Percentiles rank a stretch among this genome's conserved stretches.
Evolutionary conservation across 192 early-diverging fungal species (phyloP).

Genomic region (Coemansia asiatica): DNA sequence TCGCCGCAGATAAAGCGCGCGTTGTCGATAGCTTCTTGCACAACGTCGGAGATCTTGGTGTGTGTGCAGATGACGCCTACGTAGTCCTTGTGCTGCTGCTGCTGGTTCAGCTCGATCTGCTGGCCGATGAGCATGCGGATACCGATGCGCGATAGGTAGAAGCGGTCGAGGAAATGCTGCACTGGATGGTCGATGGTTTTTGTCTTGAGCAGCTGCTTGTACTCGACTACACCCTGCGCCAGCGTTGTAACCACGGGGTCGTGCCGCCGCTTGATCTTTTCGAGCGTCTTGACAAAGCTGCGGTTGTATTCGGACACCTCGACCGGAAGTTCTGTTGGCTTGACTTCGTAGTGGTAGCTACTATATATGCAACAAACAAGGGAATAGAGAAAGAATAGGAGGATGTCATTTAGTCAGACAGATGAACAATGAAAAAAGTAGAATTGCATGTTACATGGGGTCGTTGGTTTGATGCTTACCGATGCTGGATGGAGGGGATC

Average conservation of each 20-base stretch:
- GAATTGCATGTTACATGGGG: too few relatives aligned
- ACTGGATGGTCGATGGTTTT: constrained; percentile 68
- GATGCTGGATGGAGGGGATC: constrained; percentile 54
- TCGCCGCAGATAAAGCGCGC: constrained; percentile 89
- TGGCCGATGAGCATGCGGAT: constrained; percentile 96
- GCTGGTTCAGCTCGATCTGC: constrained; percentile 69
- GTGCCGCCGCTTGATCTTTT: constrained; percentile 89
- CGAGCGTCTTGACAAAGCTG: constrained; percentile 84
- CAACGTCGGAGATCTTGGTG: constrained; percentile 78
- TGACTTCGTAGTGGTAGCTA: constrained; percentile 55
- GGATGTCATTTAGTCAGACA: not conserved
- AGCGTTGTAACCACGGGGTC: constrained; percentile 89
- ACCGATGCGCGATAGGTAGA: constrained; percentile 98
- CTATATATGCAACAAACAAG: constrained; percentile 19
- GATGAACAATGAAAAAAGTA: not conserved
- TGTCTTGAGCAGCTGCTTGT: constrained; percentile 64
- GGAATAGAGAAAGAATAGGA: not conserved
- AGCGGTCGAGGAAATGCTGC: constrained; percentile 90
- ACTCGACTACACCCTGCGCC: constrained; percentile 92
- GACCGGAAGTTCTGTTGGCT: constrained; percentile 59
- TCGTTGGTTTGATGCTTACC: constrained; percentile 34
- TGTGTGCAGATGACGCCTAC: constrained; percentile 94
- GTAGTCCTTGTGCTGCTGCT: constrained; percentile 64
- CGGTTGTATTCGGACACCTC: constrained; percentile 78
- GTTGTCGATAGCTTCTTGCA: constrained; percentile 86